phyloP scores from a whole-genome alignment of 768 basidiomycete species.

The Boletus subparvulus region DNA sequence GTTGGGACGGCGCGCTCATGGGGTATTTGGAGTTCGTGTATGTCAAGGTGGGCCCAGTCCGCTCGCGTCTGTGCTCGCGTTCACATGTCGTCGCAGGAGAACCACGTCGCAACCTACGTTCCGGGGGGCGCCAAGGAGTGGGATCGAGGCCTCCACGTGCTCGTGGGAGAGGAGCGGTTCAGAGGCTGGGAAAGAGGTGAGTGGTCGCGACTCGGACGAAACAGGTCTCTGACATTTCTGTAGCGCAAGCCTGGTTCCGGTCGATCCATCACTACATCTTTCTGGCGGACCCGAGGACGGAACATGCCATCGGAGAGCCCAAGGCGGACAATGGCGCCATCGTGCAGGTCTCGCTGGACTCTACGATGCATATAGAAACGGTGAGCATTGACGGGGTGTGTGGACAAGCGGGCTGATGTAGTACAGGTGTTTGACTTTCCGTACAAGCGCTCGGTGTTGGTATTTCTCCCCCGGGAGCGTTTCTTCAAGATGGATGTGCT shows the following conservation, averaged over 20 bases:
- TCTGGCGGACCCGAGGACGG: constrained; percentile 43
- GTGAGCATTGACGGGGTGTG: background rate
- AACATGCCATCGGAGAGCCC: constrained; percentile 44
- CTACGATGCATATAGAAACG: constrained; percentile 23
- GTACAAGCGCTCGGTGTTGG: constrained; percentile 25
- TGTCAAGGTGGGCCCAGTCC: constrained; percentile 38
- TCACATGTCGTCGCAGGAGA: constrained; percentile 12
- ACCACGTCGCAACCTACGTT: constrained; percentile 26
- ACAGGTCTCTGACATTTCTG: background rate
- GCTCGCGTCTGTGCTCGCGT: background rate
- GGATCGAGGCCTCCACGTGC: constrained; percentile 43
- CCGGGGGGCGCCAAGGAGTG: constrained; percentile 30
- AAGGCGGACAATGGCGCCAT: constrained; percentile 31
- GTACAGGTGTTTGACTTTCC: constrained; percentile 27
- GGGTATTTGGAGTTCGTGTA: constrained; percentile 49
- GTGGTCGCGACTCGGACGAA: constrained; percentile 14
- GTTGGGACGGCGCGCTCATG: constrained; percentile 44
- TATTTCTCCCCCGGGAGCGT: constrained; percentile 15
- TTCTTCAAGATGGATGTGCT: constrained; percentile 24
- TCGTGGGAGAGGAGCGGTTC: constrained; percentile 49
- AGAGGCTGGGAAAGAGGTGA: constrained; percentile 42
- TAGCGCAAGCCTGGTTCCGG: constrained; percentile 22
- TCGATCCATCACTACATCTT: constrained; percentile 43
- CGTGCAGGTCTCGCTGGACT: constrained; percentile 25
- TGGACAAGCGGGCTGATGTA: background rate